Conservation (phyloP, 176 grass and related monocot species). For the Melocanna baccifera region DNA sequence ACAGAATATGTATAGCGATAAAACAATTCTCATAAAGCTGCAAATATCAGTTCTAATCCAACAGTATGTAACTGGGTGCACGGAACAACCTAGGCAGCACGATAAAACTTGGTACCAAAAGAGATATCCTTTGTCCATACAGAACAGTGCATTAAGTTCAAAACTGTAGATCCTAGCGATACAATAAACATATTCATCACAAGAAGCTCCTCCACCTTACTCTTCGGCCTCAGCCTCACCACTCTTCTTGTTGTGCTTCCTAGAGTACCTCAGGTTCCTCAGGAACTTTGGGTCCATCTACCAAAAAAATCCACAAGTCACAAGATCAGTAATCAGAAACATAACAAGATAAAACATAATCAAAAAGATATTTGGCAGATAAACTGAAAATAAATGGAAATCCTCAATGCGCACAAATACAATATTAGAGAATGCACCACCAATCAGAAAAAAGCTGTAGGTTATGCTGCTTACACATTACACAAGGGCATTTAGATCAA, state of each 20-base stretch:
- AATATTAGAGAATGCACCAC: not conserved
- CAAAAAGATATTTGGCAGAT: not conserved
- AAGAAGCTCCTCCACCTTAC: constrained; percentile 20
- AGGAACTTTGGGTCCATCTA: constrained; percentile 80
- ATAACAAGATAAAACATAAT: not conserved
- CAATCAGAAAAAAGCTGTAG: not conserved
- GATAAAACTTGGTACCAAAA: constrained; percentile 9
- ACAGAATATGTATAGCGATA: not conserved
- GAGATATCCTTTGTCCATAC: constrained; percentile 15
- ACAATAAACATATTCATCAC: constrained; percentile 14
- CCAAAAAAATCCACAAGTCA: not conserved
- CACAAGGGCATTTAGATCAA: not conserved
- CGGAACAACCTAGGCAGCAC: not conserved
- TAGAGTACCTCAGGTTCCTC: constrained; percentile 75
- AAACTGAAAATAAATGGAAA: not conserved
- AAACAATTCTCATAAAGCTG: constrained; percentile 1
- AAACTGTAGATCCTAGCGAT: constrained; percentile 30
- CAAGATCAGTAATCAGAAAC: not conserved
- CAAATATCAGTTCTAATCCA: constrained; percentile 24
- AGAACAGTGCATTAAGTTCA: constrained; percentile 10
- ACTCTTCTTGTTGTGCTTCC: constrained; percentile 61
- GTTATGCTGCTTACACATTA: too few species aligned
- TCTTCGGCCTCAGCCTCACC: constrained; percentile 38
- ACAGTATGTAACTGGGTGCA: not conserved
- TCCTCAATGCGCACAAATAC: not conserved